Evolutionary conservation across 371 early-diverging fungal species (phyloP).

Genomic region (Mortierella sp.): DNA sequence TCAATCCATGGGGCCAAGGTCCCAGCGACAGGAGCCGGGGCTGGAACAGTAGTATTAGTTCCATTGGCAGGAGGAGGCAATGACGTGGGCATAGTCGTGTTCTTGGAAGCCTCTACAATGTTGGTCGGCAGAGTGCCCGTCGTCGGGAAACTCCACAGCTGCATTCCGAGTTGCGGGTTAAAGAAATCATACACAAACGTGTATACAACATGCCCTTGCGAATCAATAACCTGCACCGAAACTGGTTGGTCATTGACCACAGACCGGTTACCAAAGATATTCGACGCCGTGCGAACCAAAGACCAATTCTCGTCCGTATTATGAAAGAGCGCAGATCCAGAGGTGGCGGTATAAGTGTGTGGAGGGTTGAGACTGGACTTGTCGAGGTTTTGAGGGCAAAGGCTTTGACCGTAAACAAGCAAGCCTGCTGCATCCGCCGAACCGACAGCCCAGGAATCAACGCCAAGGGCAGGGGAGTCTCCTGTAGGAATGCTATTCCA

Average conservation of each 20-base stretch:
- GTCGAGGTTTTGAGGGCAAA: constrained; percentile 25
- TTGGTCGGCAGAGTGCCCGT: constrained; percentile 16
- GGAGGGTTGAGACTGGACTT: constrained; percentile 3
- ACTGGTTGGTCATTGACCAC: constrained; percentile 37
- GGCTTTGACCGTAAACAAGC: constrained; percentile 46
- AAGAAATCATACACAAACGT: constrained; percentile 48
- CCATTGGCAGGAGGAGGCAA: constrained; percentile 27
- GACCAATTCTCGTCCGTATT: constrained; percentile 2
- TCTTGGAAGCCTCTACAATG: constrained; percentile 27
- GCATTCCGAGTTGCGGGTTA: constrained; percentile 44
- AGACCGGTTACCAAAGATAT: constrained; percentile 37
- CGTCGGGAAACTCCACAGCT: constrained; percentile 39
- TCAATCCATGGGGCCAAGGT: constrained; percentile 42
- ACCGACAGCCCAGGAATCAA: constrained; percentile 35
- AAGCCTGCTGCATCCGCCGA: constrained; percentile 31
- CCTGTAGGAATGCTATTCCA: constrained; percentile 25
- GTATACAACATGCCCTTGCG: constrained; percentile 21
- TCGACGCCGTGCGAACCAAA: not conserved
- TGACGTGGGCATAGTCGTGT: constrained; percentile 38
- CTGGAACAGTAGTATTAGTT: constrained; percentile 22
- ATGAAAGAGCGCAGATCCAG: constrained; percentile 23
- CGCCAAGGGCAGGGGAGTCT: constrained; percentile 12
- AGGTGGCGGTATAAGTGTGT: constrained; percentile 23
- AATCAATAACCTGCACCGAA: constrained; percentile 44
- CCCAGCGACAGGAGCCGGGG: not conserved